Evolutionary conservation across 2,329 filamentous ascomycete genomes (phyloP).

Genomic region (Geosmithia flava): DNA sequence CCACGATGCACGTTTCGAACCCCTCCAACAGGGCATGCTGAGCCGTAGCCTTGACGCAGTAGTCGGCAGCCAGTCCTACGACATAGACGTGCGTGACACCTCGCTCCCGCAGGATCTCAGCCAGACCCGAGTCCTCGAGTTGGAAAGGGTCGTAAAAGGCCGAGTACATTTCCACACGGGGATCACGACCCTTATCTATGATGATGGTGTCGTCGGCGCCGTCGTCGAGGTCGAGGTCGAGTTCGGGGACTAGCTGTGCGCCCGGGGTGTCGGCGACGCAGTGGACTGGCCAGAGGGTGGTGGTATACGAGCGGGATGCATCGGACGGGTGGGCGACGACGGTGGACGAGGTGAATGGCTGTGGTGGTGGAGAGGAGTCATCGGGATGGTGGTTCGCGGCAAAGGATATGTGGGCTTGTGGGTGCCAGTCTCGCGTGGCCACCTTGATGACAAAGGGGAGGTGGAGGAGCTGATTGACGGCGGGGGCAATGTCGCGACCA

Average conservation of each 20-base stretch:
- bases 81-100: constrained; percentile 70
- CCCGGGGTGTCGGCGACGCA: constrained; percentile 69
- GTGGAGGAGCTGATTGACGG: constrained; percentile 63
- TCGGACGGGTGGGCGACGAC: constrained; percentile 57
- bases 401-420: constrained; percentile 74
- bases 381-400: constrained; percentile 59
- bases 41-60: constrained; percentile 76
- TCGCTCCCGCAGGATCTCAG: constrained; percentile 37
- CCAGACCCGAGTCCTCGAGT: constrained; percentile 52
- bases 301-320: constrained; percentile 43
- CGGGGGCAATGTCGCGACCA: constrained; percentile 56
- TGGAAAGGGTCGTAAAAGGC: constrained; percentile 76
- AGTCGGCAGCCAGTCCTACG: constrained; percentile 78
- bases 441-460: constrained; percentile 63
- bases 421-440: constrained; percentile 91
- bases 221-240: constrained; percentile 50
- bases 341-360: constrained; percentile 53
- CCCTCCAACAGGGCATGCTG: constrained; percentile 65
- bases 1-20: constrained; percentile 64
- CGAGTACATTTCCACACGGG: constrained; percentile 82
- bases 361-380: constrained; percentile 2
- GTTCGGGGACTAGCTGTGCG: constrained; percentile 59
- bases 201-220: constrained; percentile 21
- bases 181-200: constrained; percentile 66
- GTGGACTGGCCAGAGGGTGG: constrained; percentile 79